These are phyloP conservation scores for Avena sativa DNA, from an alignment of 176 grass and related monocot species.

Conservation along the genomic window DNA sequence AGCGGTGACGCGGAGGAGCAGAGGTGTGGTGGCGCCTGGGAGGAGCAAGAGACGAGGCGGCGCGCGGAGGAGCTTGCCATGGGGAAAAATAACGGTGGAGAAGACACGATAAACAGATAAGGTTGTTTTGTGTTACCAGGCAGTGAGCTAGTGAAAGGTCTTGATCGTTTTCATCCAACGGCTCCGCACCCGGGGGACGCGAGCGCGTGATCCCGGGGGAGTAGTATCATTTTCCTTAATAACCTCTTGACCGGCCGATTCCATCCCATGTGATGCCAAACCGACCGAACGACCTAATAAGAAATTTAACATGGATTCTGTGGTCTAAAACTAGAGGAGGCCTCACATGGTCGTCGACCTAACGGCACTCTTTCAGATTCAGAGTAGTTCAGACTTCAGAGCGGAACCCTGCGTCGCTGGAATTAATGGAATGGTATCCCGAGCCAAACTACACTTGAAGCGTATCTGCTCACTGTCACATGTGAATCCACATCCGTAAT, in stretches of 20 bases:
- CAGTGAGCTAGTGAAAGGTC: no score
- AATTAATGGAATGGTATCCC: background rate
- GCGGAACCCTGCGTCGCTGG: background rate
- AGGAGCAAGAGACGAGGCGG: no score
- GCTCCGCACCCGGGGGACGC: no score
- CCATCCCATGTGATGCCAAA: conserved; percentile 42
- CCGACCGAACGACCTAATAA: conserved; percentile 42
- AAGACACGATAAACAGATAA: no score
- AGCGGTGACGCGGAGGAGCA: no score
- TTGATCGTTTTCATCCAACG: no score
- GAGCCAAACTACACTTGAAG: background rate
- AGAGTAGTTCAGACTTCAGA: background rate
- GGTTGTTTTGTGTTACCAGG: no score
- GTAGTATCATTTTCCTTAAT: background rate
- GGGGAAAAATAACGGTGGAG: no score
- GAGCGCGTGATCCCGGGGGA: no score
- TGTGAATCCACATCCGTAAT: background rate
- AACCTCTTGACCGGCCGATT: conserved; percentile 18
- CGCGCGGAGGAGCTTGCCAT: no score
- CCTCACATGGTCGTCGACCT: conserved; percentile 31
- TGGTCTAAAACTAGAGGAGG: conserved; percentile 1
- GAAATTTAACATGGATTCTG: conserved; percentile 44
- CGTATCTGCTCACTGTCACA: background rate
- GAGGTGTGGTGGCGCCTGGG: no score
- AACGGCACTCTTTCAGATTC: conserved; percentile 12